Conservation (phyloP, 208 protist species). For the Trypanosoma mega region DNA sequence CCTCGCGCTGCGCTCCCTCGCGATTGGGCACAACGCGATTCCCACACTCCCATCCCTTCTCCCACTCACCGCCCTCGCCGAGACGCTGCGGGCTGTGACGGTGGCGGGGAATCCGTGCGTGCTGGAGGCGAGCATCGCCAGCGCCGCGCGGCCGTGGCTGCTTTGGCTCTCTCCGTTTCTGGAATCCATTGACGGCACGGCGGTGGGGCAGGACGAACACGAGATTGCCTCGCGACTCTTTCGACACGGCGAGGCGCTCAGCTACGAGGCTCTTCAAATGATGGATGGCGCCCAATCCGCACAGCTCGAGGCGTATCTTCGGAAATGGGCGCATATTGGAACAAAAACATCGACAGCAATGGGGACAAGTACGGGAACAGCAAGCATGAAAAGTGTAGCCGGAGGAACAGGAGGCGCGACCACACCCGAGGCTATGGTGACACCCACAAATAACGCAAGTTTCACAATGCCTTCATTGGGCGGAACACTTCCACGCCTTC, state of each 20-base stretch:
- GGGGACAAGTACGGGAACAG: not conserved
- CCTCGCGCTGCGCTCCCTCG: slow-evolving; percentile 45
- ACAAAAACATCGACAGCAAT: not conserved
- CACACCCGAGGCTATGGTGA: not conserved
- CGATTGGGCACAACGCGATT: slow-evolving; percentile 52
- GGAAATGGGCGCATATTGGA: too few relatives aligned
- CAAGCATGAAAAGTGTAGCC: too few relatives aligned
- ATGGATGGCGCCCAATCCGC: slow-evolving; percentile 58
- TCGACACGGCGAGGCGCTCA: slow-evolving; percentile 38
- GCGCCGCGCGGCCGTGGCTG: slow-evolving; percentile 42
- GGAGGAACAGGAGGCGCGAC: too few relatives aligned
- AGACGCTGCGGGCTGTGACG: slow-evolving; percentile 49
- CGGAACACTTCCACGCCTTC: slow-evolving; percentile 4
- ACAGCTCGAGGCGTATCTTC: slow-evolving; percentile 64
- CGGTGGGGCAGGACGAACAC: slow-evolving; percentile 46
- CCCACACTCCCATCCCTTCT: slow-evolving; percentile 30
- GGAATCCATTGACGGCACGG: slow-evolving; percentile 41
- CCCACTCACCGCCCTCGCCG: slow-evolving; percentile 60
- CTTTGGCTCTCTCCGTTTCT: slow-evolving; percentile 71
- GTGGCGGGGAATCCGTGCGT: slow-evolving; percentile 68
- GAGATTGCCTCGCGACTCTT: slow-evolving; percentile 55
- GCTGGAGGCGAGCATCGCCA: not conserved
- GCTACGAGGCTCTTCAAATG: slow-evolving; percentile 51
- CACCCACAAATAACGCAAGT: not conserved
- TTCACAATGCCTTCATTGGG: slow-evolving; percentile 4